These are phyloP conservation scores for Pigoraptor vietnamica DNA, from an alignment of 78 protist genomes.

Conservation along the genomic window DNA sequence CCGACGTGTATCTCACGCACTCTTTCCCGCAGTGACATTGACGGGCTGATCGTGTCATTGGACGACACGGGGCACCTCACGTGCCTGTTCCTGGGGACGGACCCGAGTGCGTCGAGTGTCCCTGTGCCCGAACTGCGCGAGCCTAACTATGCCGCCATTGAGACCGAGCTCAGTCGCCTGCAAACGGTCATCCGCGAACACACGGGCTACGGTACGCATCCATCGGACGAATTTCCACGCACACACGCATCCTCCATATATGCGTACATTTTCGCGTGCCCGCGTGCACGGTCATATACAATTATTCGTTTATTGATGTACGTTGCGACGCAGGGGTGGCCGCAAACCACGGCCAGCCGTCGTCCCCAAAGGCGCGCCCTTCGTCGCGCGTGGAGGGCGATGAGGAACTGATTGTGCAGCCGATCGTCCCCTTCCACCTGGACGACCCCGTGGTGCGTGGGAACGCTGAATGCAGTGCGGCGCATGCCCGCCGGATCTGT, in stretches of 20 bases:
- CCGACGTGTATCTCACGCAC: background rate
- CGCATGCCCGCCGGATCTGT: background rate
- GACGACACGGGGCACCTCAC: background rate
- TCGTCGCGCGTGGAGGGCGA: background rate
- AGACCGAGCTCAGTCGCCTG: background rate
- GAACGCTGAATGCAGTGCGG: too few species aligned
- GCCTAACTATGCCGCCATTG: background rate
- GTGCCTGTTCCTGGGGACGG: background rate
- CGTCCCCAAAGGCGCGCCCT: background rate
- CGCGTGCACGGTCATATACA: background rate
- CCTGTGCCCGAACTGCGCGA: background rate
- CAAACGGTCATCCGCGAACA: background rate
- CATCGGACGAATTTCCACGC: background rate
- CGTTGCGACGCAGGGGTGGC: too few species aligned
- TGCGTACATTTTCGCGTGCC: too few species aligned
- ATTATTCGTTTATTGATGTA: background rate
- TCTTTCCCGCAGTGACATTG: background rate
- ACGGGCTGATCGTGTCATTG: background rate
- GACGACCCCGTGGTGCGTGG: background rate
- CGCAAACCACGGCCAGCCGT: background rate
- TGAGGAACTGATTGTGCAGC: background rate
- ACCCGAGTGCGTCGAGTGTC: background rate
- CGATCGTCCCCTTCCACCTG: background rate
- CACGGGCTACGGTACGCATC: background rate
- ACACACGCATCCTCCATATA: too few species aligned